Evolutionary conservation across 179 eudicot species (phyloP).

Genomic region (Gypsophila paniculata): DNA sequence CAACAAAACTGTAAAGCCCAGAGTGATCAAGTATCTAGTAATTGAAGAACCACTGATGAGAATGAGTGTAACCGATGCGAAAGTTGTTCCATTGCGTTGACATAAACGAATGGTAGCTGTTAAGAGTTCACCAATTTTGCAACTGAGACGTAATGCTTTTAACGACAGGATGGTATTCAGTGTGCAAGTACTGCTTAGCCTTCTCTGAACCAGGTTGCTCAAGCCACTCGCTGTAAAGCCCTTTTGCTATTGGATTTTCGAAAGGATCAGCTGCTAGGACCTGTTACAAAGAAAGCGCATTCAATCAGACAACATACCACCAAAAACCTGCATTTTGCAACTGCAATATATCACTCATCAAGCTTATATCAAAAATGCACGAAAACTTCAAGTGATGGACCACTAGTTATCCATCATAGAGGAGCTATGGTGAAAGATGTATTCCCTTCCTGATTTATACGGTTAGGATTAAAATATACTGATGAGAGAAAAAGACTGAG

Average conservation of each 20-base stretch:
- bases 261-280: conserved; percentile 67
- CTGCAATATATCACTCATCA: background rate
- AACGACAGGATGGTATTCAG: conserved; percentile 71
- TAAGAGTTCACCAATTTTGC: conserved; percentile 65
- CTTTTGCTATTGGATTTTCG: conserved; percentile 55
- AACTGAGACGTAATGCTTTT: conserved; percentile 79
- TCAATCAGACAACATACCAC: conserved; percentile 6
- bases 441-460: too few relatives aligned
- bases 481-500: too few relatives aligned
- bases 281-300: conserved; percentile 32
- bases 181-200: conserved; percentile 71
- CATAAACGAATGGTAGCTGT: background rate
- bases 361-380: too few relatives aligned
- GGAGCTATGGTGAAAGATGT: too few relatives aligned
- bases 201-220: conserved; percentile 78
- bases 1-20: background rate
- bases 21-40: too few relatives aligned
- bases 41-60: too few relatives aligned
- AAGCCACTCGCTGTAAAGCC: conserved; percentile 76
- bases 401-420: too few relatives aligned
- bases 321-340: background rate
- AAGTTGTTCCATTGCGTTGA: conserved; percentile 6
- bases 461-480: too few relatives aligned
- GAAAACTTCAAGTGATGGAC: too few relatives aligned
- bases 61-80: background rate